phyloP scores from a whole-genome alignment of 2,329 filamentous ascomycete species.

The Aureobasidium melanogenum region DNA sequence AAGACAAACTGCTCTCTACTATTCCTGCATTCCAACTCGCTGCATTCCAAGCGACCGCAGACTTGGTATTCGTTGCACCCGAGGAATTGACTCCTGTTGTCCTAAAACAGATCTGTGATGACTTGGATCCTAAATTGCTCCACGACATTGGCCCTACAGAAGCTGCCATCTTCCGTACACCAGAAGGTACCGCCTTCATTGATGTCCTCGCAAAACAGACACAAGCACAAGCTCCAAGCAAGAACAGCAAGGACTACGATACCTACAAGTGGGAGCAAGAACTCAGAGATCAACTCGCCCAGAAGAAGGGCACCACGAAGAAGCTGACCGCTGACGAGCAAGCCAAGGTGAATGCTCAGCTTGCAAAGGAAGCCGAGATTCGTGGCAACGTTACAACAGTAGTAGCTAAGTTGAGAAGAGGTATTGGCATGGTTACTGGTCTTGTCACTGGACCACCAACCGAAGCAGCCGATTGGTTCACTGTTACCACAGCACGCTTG shows the following conservation, averaged over 20 bases:
- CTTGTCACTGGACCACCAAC: constrained; percentile 83
- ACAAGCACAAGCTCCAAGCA: constrained; percentile 61
- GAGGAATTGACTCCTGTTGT: constrained; percentile 69
- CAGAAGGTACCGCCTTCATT: constrained; percentile 78
- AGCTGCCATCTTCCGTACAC: constrained; percentile 84
- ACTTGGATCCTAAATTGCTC: constrained; percentile 64
- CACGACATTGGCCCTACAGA: constrained; percentile 72
- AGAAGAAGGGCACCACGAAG: constrained; percentile 84
- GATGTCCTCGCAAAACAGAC: constrained; percentile 84
- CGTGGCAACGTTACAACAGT: constrained; percentile 61
- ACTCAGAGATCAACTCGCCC: constrained; percentile 72
- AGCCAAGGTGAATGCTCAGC: constrained; percentile 80
- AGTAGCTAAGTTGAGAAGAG: constrained; percentile 65
- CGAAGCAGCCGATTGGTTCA: constrained; percentile 81
- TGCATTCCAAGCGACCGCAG: constrained; percentile 76
- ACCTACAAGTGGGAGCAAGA: constrained; percentile 97
- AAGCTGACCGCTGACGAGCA: constrained; percentile 87
- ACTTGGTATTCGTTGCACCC: constrained; percentile 88
- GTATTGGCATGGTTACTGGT: constrained; percentile 75
- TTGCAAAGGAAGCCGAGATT: constrained; percentile 77
- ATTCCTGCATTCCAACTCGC: constrained; percentile 52
- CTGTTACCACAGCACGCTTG: constrained; percentile 64
- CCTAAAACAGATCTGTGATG: constrained; percentile 61
- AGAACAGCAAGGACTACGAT: constrained; percentile 91
- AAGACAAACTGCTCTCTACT: constrained; percentile 21